phyloP scores from a whole-genome alignment of 2,329 filamentous ascomycete species.

The Colletotrichum melonis region DNA sequence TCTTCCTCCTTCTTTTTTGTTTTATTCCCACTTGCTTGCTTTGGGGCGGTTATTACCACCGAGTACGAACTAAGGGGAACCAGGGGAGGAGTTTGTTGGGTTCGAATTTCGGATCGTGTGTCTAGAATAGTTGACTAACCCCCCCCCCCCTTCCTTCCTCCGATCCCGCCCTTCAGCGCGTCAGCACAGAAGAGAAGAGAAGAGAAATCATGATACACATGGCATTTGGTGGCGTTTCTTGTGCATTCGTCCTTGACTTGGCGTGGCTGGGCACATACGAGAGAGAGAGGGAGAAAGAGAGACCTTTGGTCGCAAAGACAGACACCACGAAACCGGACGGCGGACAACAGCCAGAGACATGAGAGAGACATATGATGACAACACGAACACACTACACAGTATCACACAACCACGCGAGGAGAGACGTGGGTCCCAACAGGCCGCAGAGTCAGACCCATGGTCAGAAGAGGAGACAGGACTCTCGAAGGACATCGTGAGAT shows the following conservation, averaged over 20 bases:
- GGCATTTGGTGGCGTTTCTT: constrained; percentile 15
- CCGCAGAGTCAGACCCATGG: constrained; percentile 9
- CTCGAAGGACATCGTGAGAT: not conserved
- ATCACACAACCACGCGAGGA: not conserved
- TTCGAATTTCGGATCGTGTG: constrained; percentile 5
- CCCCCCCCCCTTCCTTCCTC: not conserved
- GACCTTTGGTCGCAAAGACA: not conserved
- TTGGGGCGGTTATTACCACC: constrained; percentile 12
- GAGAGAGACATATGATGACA: not conserved
- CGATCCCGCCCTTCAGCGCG: not conserved
- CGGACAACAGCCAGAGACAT: constrained; percentile 1
- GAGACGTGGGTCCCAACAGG: not conserved
- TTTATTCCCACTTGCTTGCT: not conserved
- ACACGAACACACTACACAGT: not conserved
- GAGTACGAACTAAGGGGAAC: constrained; percentile 8
- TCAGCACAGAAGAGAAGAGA: constrained; percentile 13
- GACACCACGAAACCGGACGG: constrained; percentile 8
- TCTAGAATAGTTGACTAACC: constrained; percentile 11
- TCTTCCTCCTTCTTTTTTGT: not conserved
- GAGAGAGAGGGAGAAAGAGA: not conserved
- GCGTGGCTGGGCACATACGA: not conserved
- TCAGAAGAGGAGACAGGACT: not conserved
- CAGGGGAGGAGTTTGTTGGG: constrained; percentile 15
- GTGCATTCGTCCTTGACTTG: not conserved
- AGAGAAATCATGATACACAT: constrained; percentile 4